Conservation (phyloP, 2,329 filamentous ascomycete genomes). For the Leptographium procerum region DNA sequence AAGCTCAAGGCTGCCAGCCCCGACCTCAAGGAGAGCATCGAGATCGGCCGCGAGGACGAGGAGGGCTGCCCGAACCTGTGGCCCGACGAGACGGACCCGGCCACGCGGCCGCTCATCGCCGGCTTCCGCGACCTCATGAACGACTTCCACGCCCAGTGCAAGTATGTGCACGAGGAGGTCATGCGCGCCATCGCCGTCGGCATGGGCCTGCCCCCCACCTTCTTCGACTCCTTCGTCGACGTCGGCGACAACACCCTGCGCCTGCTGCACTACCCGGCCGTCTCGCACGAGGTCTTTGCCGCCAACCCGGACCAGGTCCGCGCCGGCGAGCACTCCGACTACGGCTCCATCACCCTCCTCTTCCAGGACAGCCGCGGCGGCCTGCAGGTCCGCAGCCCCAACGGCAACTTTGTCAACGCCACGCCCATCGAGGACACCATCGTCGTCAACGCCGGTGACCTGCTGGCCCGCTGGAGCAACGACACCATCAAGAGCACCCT, state of each 20-base stretch:
- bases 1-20: constrained; percentile 46
- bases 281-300: constrained; percentile 53
- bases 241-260: constrained; percentile 60
- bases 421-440: constrained; percentile 72
- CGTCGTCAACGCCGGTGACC: constrained; percentile 80
- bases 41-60: constrained; percentile 51
- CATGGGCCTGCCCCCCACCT: constrained; percentile 57
- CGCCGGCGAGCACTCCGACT: constrained; percentile 66
- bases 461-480: constrained; percentile 82
- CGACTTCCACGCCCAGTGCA: constrained; percentile 62
- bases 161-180: constrained; percentile 60
- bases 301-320: constrained; percentile 59
- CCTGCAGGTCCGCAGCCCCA: constrained; percentile 54
- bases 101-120: not conserved
- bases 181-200: constrained; percentile 81
- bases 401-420: constrained; percentile 69
- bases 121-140: constrained; percentile 31
- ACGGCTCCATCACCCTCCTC: constrained; percentile 48
- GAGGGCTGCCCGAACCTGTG: constrained; percentile 63
- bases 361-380: constrained; percentile 49
- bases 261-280: constrained; percentile 65
- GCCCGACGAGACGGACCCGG: constrained; percentile 45
- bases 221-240: constrained; percentile 68
- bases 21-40: constrained; percentile 54
- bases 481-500: constrained; percentile 83